Evolutionary conservation across 2,329 filamentous ascomycete genomes (phyloP).

Genomic region (Ophiocordyceps australis): DNA sequence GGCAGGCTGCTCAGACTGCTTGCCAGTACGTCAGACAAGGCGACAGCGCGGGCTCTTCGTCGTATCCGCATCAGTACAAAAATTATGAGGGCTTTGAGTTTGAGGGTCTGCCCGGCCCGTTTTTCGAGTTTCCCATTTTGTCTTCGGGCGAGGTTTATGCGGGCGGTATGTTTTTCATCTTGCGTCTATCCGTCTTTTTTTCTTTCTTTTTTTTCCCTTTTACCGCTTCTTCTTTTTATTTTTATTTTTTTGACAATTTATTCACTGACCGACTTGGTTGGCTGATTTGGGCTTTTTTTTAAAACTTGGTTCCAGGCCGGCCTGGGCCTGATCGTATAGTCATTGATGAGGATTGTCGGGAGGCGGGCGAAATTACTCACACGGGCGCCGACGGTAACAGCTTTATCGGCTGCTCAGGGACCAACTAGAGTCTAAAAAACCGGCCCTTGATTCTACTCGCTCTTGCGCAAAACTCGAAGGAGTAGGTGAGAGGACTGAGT

Average conservation of each 20-base stretch:
- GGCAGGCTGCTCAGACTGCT: too few species aligned
- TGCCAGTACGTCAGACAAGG: too few species aligned
- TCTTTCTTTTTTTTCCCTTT: neutral
- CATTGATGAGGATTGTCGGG: slow-evolving; percentile 29
- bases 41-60: too few species aligned
- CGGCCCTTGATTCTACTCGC: too few species aligned
- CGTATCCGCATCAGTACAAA: slow-evolving; percentile 21
- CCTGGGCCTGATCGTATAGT: slow-evolving; percentile 53
- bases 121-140: slow-evolving; percentile 20
- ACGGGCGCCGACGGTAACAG: slow-evolving; percentile 49
- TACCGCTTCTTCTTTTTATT: neutral
- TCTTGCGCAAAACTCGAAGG: too few species aligned
- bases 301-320: slow-evolving; percentile 9
- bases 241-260: too few species aligned
- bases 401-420: slow-evolving; percentile 42
- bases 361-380: slow-evolving; percentile 51
- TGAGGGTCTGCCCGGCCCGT: slow-evolving; percentile 11
- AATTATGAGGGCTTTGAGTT: slow-evolving; percentile 19
- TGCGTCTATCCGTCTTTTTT: neutral
- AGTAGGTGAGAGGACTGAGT: too few species aligned
- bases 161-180: slow-evolving; percentile 11
- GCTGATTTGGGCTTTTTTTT: too few species aligned
- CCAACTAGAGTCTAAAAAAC: slow-evolving; percentile 2
- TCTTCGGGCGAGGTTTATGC: slow-evolving; percentile 12
- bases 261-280: too few species aligned